These are phyloP conservation scores for Acer campestre DNA, from an alignment of 345 rosid genomes.

Conservation along the genomic window DNA sequence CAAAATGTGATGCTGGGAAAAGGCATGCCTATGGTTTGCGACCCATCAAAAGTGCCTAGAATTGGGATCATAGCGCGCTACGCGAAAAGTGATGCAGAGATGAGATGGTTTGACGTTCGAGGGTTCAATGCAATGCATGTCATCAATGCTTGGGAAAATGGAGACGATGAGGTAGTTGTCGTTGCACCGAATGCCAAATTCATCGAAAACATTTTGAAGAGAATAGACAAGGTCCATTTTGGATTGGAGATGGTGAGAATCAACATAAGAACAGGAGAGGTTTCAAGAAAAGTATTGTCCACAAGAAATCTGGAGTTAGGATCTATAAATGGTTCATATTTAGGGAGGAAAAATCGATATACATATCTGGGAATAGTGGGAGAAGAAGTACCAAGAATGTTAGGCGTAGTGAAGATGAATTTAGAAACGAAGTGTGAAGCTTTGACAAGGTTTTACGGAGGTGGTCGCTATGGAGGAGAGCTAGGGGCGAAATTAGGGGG, in stretches of 20 bases:
- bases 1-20: conserved; percentile 1
- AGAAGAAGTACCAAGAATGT: conserved; percentile 11
- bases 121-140: conserved; percentile 22
- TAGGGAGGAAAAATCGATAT: conserved; percentile 20
- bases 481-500: no score
- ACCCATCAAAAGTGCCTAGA: conserved; percentile 16
- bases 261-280: conserved; percentile 14
- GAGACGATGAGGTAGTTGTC: conserved; percentile 17
- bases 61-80: conserved; percentile 24
- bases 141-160: conserved; percentile 30
- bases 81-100: conserved; percentile 16
- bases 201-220: neutral
- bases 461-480: conserved; percentile 33
- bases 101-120: conserved; percentile 22
- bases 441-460: conserved; percentile 22
- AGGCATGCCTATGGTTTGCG: conserved; percentile 19
- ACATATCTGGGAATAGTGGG: conserved; percentile 4
- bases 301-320: conserved; percentile 26
- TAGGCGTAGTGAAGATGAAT: conserved; percentile 32
- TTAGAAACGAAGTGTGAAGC: conserved; percentile 23
- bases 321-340: conserved; percentile 16
- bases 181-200: conserved; percentile 20
- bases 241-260: conserved; percentile 27
- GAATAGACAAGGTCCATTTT: conserved; percentile 6
- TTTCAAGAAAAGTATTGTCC: conserved; percentile 9